These are phyloP conservation scores for Hypoxylon lienhwacheense DNA, from an alignment of 495 filamentous ascomycete species.

Conservation along the genomic window DNA sequence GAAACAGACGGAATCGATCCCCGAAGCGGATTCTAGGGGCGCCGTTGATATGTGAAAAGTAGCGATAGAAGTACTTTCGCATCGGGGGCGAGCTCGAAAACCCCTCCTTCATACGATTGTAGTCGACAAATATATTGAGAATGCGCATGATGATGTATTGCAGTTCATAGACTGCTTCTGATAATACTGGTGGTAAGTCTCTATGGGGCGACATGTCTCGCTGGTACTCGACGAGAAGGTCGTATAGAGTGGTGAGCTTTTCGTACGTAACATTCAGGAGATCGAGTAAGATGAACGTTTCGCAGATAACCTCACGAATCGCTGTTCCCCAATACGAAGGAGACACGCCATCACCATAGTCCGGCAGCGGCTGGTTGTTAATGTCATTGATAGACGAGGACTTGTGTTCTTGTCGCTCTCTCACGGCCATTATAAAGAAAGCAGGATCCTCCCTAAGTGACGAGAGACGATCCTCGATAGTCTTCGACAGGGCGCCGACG, in stretches of 20 bases:
- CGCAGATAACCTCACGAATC: not conserved
- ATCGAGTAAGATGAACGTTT: not conserved
- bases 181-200: not conserved
- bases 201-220: not conserved
- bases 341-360: not conserved
- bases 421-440: constrained; percentile 49
- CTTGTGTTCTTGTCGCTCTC: constrained; percentile 47
- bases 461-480: constrained; percentile 56
- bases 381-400: constrained; percentile 42
- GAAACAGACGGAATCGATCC: not conserved
- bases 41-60: not conserved
- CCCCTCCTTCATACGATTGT: not conserved
- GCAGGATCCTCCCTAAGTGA: constrained; percentile 57
- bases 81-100: not conserved
- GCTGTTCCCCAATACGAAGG: not conserved
- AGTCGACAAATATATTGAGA: not conserved
- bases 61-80: not conserved
- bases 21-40: not conserved
- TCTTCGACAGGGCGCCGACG: constrained; percentile 40
- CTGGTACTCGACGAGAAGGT: not conserved
- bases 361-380: constrained; percentile 36
- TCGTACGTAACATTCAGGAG: not conserved
- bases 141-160: not conserved
- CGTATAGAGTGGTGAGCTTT: not conserved
- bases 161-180: not conserved